These are phyloP conservation scores for Penicillium sp. DNA, from an alignment of 2,329 filamentous ascomycete species.

Conservation along the genomic window DNA sequence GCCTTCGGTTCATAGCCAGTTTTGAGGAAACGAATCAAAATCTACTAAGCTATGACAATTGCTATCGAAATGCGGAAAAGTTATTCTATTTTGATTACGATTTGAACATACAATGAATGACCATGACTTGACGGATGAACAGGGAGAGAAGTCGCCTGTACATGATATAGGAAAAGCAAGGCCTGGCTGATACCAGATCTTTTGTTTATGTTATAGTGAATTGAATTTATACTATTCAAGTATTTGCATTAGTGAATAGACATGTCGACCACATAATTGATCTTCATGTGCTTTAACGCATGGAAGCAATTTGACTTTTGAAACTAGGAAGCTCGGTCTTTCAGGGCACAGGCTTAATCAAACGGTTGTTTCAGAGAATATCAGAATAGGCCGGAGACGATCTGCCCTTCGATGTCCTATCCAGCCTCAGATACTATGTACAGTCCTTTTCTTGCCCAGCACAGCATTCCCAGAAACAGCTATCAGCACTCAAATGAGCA, in stretches of 20 bases:
- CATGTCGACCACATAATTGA: background rate
- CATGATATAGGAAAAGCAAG: conserved; percentile 26
- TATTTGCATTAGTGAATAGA: background rate
- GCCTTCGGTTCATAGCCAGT: conserved; percentile 4
- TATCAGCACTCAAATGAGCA: background rate
- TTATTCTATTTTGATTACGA: conserved; percentile 22
- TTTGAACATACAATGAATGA: conserved; percentile 29
- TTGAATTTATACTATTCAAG: background rate
- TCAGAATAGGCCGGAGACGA: background rate
- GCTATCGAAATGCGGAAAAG: conserved; percentile 19
- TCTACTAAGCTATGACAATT: conserved; percentile 15
- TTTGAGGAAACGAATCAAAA: conserved; percentile 10
- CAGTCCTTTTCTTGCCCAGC: background rate
- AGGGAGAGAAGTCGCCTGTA: conserved; percentile 27
- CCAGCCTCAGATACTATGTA: background rate
- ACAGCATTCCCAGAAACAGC: background rate
- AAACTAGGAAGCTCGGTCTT: background rate
- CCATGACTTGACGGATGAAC: conserved; percentile 25
- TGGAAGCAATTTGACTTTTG: background rate
- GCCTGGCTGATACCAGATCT: conserved; percentile 24
- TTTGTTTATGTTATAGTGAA: conserved; percentile 20
- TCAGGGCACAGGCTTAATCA: background rate
- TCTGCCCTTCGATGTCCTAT: background rate
- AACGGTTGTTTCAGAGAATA: background rate
- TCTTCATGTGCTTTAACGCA: background rate